Evolutionary conservation across 495 filamentous ascomycete genomes (phyloP), one percentile per base, ranked within the genome.

Genomic region (Trichocladium uniseriatum): DNA sequence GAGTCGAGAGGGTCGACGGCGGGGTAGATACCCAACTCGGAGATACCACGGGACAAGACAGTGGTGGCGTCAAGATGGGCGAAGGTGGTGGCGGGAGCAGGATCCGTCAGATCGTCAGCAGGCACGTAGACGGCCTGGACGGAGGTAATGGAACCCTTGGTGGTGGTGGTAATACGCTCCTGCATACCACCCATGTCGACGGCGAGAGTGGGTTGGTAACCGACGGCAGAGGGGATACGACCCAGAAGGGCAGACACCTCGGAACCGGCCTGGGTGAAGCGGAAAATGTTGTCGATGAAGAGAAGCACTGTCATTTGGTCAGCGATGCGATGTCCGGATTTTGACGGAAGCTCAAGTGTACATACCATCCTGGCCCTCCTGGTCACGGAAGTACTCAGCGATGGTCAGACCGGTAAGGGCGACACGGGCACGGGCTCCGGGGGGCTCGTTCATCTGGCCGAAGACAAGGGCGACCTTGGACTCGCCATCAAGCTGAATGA

Each of bases 201-300:
- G 79, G 92, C 94, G 64, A 98, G 87, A 56, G 92, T 98, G 66
- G 92, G 92, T 75, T 98, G 92, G 79, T 98, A 98, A 84, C 92
- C 92, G 84, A 98, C 92, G 69, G 92, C 92, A 79, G 92, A 98
- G 71, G 92, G 92, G 68, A 98, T 98, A 89, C 92, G 92, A 80
- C 92, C 92, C 48, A 98, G 82, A 69, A 98, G 81, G 66, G 92
- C 92, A 77, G 94, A 97, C 83, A 98, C 92, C 78, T 98, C 92
- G 66, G 92, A 97, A 88, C 92, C 92, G 72, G 92, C 92, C 79
- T 98, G 94, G 63, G 92, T 98, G 86, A 98, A 98, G 68, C 92
- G 88, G 87, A 96, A 96, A 75, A 98, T 97, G 82, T 98, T 98
- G 87, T 97, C 92, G 74, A 96, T 96, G 80, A 91, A 95, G 73